Percentiles rank a stretch among this genome's conserved stretches.
Evolutionary conservation across 306 rosid genomes (phyloP).

Genomic region (Cicer bijugum): DNA sequence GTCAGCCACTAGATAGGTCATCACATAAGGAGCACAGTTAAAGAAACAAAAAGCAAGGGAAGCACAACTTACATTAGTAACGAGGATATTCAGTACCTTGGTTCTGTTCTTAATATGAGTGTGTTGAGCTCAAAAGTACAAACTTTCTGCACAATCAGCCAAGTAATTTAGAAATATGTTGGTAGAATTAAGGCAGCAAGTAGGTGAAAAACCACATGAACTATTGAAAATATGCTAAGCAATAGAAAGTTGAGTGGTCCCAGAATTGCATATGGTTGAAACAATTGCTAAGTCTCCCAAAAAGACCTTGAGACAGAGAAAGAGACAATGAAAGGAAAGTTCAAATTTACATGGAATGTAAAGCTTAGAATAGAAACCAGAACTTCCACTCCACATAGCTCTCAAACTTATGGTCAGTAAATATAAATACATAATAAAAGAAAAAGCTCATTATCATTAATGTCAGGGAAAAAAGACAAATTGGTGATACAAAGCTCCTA

Average conservation of each 20-base stretch:
- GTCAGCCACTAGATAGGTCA: not conserved
- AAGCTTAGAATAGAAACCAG: not conserved
- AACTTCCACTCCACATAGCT: not conserved
- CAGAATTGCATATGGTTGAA: constrained; percentile 12
- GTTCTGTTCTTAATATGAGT: not conserved
- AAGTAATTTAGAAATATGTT: constrained; percentile 21
- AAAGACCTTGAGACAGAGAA: not conserved
- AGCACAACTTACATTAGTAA: constrained; percentile 21
- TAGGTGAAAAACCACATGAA: not conserved
- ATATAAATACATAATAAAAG: not conserved
- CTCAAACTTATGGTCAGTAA: constrained; percentile 8
- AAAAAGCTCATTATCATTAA: constrained; percentile 1
- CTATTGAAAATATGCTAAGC: not conserved
- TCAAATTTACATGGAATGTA: not conserved
- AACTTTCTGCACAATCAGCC: constrained; percentile 9
- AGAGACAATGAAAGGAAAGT: not conserved
- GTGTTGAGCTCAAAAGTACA: not conserved
- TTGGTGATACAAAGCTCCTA: constrained; percentile 7
- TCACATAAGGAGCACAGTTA: not conserved
- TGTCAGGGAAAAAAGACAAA: not conserved
- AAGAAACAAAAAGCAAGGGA: constrained; percentile 4
- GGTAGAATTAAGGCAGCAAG: constrained; percentile 4
- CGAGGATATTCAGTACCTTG: constrained; percentile 17
- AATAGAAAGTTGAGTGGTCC: constrained; percentile 18
- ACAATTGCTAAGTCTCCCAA: not conserved